Evolutionary conservation across 441 rosid species (phyloP), one percentile per base, ranked within the genome.

Genomic region (Eutrema salsugineum): DNA sequence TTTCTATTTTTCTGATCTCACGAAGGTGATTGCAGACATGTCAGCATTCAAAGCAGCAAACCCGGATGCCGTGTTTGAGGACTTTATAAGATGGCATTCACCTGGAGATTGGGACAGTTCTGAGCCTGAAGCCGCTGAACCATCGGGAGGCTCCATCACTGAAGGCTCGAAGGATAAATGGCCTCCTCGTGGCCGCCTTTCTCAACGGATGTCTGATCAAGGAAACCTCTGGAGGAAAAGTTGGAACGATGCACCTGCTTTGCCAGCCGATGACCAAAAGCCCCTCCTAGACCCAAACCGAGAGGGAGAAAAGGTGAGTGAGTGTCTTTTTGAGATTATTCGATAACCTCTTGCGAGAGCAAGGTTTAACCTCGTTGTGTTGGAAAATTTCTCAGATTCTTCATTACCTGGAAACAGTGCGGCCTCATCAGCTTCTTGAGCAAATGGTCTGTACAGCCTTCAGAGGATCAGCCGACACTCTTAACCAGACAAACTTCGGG

Each of bases 1-100:
- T 43, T 28, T 16, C 63, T 68, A 28, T 30, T 44, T 47, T 58
- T 14, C 76, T 71, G 63, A 77, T 50, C 62, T 71, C 11, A 1
- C 53, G 17, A 28, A 65, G 53, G 46, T 66, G 48, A 36, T 79
- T 76, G 68, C 71, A 96, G 99, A 96, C 79, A 96, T 96, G 98
- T 90, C 97, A 32, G 98, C 96, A 75, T 96, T 96, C 83, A 93
- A 96, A 93, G 99, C 98, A 54, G 97, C 98, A 77, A 96, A 96
- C 78, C 97, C 98, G 47, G 89, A 86, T 76, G 94, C 97, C 44
- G 78, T 90, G 33, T 96, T 96, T 68, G 98, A 93, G 82, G 99
- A 96, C 84, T 96, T 96, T 71, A 93, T 96, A 64, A 87, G 97
- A 74, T 96, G 98, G 99, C 97, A 96, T 80, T 96, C 99, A 58